Evolutionary conservation across 2,329 filamentous ascomycete genomes (phyloP), one percentile per base, ranked within the genome.

Genomic region (Ophiosphaerella narmari): DNA sequence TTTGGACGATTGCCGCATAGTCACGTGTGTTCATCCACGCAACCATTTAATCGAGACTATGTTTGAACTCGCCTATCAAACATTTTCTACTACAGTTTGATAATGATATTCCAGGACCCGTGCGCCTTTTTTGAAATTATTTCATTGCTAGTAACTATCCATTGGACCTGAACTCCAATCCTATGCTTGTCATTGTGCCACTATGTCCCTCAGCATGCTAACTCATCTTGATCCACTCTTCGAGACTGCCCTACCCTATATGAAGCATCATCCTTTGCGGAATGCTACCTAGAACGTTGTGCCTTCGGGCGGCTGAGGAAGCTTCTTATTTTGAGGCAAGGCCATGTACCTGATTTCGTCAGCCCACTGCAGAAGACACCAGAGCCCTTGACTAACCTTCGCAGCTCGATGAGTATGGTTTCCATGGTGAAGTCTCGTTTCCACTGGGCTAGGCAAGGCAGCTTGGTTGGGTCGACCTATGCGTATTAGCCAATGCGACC

Each of bases 381-480:
- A 29, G 26, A 7, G 6, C 7, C 11, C 18, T 7, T 34, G 14
- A 3, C 11, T 21, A 18, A 89, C 88, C 88, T 86, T 78, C 90
- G 83, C 52, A 96, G 80, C 73, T 96, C 91, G 57, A 94, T 90
- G 59, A 96, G 78, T 46, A 96, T 86, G 1, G 90, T 96, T 79
- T 97, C 93, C 90, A 96, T 96, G 31, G 91, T 96, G 71, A 91
- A 94, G 39, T 95, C 88, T 52, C 91, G 83, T 79, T 90, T 94
- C 94, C 94, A 99, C 74, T 90, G 86, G 47, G 87, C 84, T 38
- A 99, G 82, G 66, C 92, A 96, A 13, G 89, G 89, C 31, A 99
- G 81, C 70, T 92, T 90, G 52, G 82, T 82, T 14, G 89, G 86
- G 70, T 97, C 91, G 62, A 97, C 91, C 80, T 90, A 69, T 24